Base-by-base conservation (phyloP, 176 grass and related monocot species). In the maize (Zea mays) region DNA sequence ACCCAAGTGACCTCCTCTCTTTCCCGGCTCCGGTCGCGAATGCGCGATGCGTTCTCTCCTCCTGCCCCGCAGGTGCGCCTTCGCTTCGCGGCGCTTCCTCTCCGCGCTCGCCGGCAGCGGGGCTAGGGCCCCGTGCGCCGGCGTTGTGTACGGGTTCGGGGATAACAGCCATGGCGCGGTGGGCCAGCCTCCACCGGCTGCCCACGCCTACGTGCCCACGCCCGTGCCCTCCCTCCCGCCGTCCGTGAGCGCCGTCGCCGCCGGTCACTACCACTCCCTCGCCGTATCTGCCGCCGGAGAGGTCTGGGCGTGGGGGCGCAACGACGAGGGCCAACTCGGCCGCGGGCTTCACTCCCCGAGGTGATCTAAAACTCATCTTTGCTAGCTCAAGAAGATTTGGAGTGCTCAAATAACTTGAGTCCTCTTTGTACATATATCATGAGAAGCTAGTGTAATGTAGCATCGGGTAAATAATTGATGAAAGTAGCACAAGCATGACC, bases 261-360 rank as follows among this genome's bases (percentile, higher is more conserved):
- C 86, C 1, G 94, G 94, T 0, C 90, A 97, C 84, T 97, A 89
- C 80, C 93, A 97, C 88, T 97, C 94, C 44, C 91, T 97, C 49
- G 91, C 91, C 4, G 52, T 90, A 4, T 90, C 94, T 20, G 6
- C 64, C 5, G 52, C 49, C 9, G 94, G 89, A 15, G 86, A 97
- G 45, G 82, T 97, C 56, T 97, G 91, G 89, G 86, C 94, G 1
- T 97, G 94, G 91, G 94, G 91, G 43, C 91, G 94, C 62, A 97
- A 97, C 77, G 80, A 91, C 7, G 91, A 97, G 77, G 86, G 82
- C 38, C 89, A 97, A 76, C 86, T 97, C 35, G 91, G 94, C 36
- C 86, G 90, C 54, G 73, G 90, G 62, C 80, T 77, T 54, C 50
- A 86, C 11, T 40, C 90, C 11, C 69, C 71, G 38, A 92, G 86